phyloP scores from a whole-genome alignment of 176 grass and related monocot genomes.

The Rhynchospora tenuis region DNA sequence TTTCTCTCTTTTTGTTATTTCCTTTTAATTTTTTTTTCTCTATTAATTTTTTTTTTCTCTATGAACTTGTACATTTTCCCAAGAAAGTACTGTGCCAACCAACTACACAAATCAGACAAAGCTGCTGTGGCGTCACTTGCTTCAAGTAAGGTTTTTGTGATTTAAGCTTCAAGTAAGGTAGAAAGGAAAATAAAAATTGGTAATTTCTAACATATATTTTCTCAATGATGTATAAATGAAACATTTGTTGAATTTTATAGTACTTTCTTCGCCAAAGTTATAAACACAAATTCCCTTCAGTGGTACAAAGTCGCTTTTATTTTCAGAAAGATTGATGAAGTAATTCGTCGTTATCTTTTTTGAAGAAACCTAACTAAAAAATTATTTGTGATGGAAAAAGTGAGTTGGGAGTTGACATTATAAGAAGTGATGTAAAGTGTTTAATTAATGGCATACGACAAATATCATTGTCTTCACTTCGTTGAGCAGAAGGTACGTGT shows the following conservation, averaged over 20 bases:
- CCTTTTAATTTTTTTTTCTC: not conserved
- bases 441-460: slow-evolving; percentile 1
- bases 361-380: not conserved
- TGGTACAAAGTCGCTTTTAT: not conserved
- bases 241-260: not conserved
- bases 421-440: not conserved
- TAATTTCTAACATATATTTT: not conserved
- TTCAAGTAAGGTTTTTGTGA: not conserved
- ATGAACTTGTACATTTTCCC: not conserved
- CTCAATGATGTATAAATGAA: not conserved
- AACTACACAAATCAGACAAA: not conserved
- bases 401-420: not conserved
- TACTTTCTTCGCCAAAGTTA: not conserved
- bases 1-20: not conserved
- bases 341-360: not conserved
- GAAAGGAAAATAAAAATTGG: not conserved
- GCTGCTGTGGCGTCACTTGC: not conserved
- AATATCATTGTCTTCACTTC: not conserved
- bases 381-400: not conserved
- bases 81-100: not conserved
- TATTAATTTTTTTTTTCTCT: not conserved
- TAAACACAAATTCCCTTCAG: not conserved
- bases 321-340: not conserved
- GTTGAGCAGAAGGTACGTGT: slow-evolving; percentile 13
- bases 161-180: not conserved